Evolutionary conservation across 1,284 basidiomycete genomes (phyloP), one percentile per base, ranked within the genome.

Genomic region (Afroboletus lepidellus): DNA sequence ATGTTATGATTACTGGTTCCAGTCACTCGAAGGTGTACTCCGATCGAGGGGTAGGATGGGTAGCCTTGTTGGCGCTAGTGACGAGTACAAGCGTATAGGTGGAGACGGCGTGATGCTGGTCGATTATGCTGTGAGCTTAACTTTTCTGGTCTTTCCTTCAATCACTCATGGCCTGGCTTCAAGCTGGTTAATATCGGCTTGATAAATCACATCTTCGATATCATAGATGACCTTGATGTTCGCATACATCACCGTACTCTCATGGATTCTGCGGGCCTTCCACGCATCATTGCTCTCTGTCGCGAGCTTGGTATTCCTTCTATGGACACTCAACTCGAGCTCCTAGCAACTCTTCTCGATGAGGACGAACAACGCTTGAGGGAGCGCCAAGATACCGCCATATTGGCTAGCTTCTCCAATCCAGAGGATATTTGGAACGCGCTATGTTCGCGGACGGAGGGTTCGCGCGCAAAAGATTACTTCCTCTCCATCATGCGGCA

Each of bases 401-500:
- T 92, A 43, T 75, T 98, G 1, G 80, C 81, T 48, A 87, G 92
- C 66, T 79, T 97, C 58, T 82, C 80, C 48, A 87, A 89, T 56
- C 90, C 93, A 7, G 81, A 90, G 60, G 94, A 98, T 63, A 87
- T 98, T 16, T 95, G 92, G 74, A 83, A 86, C 52, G 90, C 90
- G 1, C 79, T 99, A 48, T 77, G 85, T 56, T 75, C 83, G 24
- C 88, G 83, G 64, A 86, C 88, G 18, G 77, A 86, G 53, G 87
- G 88, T 42, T 84, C 90, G 4, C 84, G 85, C 52, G 93, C 94
- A 2, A 80, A 83, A 60, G 87, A 92, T 58, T 90, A 97, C 67
- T 90, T 99, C 67, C 75, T 97, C 45, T 92, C 92, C 24, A 89
- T 93, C 64, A 82, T 99, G 79, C 92, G 95, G 64, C 95, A 98